Conservation (phyloP, 2,329 filamentous ascomycete species). For the Ceratocystiopsis sp. region DNA sequence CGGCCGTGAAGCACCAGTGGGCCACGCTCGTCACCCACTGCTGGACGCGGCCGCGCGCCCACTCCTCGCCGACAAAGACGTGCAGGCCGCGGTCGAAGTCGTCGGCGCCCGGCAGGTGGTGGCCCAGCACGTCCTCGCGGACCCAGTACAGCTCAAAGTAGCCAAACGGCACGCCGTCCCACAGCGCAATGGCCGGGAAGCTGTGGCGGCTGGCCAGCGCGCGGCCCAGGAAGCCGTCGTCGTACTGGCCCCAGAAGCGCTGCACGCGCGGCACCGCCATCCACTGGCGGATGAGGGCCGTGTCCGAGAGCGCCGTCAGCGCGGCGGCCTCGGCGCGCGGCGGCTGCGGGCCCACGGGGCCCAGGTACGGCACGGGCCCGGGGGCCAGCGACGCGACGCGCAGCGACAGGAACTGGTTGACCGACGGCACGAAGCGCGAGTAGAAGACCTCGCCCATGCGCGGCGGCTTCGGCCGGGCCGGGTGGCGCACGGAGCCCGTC, state of each 20-base stretch:
- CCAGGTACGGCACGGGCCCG: constrained; percentile 45
- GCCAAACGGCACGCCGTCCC: constrained; percentile 88
- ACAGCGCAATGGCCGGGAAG: constrained; percentile 83
- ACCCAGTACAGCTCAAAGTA: constrained; percentile 99
- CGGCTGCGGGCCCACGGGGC: constrained; percentile 31
- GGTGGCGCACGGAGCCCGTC: constrained; percentile 67
- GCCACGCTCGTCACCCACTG: constrained; percentile 72
- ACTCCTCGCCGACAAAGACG: constrained; percentile 78
- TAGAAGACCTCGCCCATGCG: constrained; percentile 88
- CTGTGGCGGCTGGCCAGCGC: constrained; percentile 54
- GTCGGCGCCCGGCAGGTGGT: constrained; percentile 38
- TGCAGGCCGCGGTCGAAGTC: constrained; percentile 86
- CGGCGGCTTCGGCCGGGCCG: constrained; percentile 72
- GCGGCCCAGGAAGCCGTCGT: constrained; percentile 47
- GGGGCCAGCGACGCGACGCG: constrained; percentile 59
- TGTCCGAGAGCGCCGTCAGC: constrained; percentile 31
- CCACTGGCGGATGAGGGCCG: constrained; percentile 60
- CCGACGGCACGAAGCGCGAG: constrained; percentile 65
- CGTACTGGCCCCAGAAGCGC: constrained; percentile 63
- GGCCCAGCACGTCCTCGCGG: constrained; percentile 71
- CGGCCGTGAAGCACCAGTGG: constrained; percentile 68
- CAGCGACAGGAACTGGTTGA: constrained; percentile 76
- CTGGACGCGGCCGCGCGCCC: constrained; percentile 67
- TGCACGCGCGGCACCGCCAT: constrained; percentile 72
- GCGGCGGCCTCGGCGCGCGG: constrained; percentile 16